These are phyloP conservation scores for Tieghemostelium lacteum DNA, from an alignment of 78 protist genomes.

Conservation along the genomic window DNA sequence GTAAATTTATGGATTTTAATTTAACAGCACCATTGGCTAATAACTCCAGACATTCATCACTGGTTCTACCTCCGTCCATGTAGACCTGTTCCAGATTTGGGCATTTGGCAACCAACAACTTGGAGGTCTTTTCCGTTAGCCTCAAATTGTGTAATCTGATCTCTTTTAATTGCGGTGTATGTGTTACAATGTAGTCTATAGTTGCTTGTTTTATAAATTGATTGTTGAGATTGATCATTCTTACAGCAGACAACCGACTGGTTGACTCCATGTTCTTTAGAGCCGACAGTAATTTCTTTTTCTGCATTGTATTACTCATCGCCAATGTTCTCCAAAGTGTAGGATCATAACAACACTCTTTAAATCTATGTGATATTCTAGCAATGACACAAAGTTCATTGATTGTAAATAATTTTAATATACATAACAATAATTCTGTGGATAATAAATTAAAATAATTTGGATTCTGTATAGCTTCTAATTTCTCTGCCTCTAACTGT, in stretches of 20 bases:
- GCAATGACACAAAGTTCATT: constrained; percentile 45
- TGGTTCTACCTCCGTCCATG: constrained; percentile 69
- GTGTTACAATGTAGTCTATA: constrained; percentile 54
- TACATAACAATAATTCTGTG: constrained; percentile 45
- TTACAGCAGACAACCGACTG: constrained; percentile 10
- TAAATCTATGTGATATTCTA: constrained; percentile 39
- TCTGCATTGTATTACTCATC: constrained; percentile 23
- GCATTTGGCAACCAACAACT: constrained; percentile 57
- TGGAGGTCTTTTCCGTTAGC: constrained; percentile 57
- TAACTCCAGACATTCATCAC: constrained; percentile 56
- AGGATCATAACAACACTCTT: constrained; percentile 66
- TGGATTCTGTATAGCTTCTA: constrained; percentile 38
- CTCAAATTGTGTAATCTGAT: constrained; percentile 57
- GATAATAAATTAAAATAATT: constrained; percentile 50
- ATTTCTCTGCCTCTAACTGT: constrained; percentile 37
- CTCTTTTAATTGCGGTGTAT: constrained; percentile 71
- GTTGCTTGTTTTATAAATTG: constrained; percentile 41
- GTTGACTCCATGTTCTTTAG: constrained; percentile 63
- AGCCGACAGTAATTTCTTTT: constrained; percentile 43
- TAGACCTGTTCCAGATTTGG: constrained; percentile 73
- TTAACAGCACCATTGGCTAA: constrained; percentile 78
- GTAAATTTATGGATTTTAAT: constrained; percentile 70
- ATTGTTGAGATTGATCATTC: constrained; percentile 64
- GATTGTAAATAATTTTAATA: constrained; percentile 25
- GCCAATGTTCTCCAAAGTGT: constrained; percentile 66